phyloP scores from a whole-genome alignment of 306 rosid species.

The Cucurbita maxima region DNA sequence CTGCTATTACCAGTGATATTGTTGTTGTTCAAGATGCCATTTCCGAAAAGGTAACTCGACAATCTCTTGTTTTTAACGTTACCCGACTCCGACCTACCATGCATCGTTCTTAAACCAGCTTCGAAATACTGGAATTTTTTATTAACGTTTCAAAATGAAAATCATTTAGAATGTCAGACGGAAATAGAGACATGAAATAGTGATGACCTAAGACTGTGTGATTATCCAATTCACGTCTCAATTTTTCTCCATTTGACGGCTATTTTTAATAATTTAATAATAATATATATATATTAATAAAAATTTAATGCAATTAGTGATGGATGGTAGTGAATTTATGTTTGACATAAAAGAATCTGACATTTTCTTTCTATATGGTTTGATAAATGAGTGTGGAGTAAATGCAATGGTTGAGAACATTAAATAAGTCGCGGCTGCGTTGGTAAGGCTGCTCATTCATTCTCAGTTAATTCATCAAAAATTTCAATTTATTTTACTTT shows the following conservation, averaged over 20 bases:
- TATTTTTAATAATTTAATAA: too few relatives aligned
- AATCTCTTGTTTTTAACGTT: too few relatives aligned
- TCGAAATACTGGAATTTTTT: not conserved
- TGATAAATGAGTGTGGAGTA: conserved; percentile 4
- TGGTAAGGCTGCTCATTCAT: not conserved
- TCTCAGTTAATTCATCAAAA: not conserved
- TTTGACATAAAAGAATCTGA: conserved; percentile 5
- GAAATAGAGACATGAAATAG: too few relatives aligned
- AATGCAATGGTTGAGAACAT: conserved; percentile 12
- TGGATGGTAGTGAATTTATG: not conserved
- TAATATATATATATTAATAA: too few relatives aligned
- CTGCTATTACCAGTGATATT: conserved; percentile 80
- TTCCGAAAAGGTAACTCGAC: conserved; percentile 54
- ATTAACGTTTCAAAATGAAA: too few relatives aligned
- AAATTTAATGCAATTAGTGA: not conserved
- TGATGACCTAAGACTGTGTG: too few relatives aligned
- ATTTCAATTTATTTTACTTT: not conserved
- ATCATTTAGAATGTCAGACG: too few relatives aligned
- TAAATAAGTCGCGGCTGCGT: conserved; percentile 7
- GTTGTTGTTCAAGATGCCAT: conserved; percentile 87
- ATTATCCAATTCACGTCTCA: too few relatives aligned
- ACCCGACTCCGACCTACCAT: too few relatives aligned
- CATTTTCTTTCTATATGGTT: not conserved
- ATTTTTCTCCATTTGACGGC: too few relatives aligned
- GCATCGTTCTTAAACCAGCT: too few relatives aligned